Evolutionary conservation across 768 basidiomycete species (phyloP).

Genomic region (Psilocybe cyanescens): DNA sequence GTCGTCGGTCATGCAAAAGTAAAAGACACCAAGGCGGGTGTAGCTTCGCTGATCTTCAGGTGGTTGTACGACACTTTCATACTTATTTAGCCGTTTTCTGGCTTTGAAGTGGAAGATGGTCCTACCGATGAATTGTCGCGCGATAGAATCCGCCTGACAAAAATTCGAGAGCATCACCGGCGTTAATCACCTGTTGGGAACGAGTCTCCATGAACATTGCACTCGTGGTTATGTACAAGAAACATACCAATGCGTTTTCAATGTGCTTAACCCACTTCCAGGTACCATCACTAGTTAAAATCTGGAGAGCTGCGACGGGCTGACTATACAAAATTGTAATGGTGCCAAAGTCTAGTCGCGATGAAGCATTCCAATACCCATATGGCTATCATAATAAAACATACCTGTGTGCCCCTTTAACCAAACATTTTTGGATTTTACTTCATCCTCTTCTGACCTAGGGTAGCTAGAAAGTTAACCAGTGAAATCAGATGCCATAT

Average conservation of each 20-base stretch:
- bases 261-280: slow-evolving; percentile 66
- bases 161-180: slow-evolving; percentile 63
- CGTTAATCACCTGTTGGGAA: slow-evolving; percentile 54
- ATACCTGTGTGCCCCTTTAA: slow-evolving; percentile 63
- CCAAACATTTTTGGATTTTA: slow-evolving; percentile 57
- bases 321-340: slow-evolving; percentile 66
- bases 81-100: background rate
- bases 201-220: background rate
- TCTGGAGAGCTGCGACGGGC: slow-evolving; percentile 61
- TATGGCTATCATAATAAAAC: background rate
- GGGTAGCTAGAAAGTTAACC: slow-evolving; percentile 43
- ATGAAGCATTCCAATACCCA: background rate
- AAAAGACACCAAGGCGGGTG: slow-evolving; percentile 60
- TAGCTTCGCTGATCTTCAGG: slow-evolving; percentile 54
- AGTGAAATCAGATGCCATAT: background rate
- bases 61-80: slow-evolving; percentile 55
- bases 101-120: background rate
- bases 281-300: slow-evolving; percentile 50
- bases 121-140: slow-evolving; percentile 54
- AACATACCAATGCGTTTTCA: slow-evolving; percentile 55
- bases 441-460: slow-evolving; percentile 51
- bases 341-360: slow-evolving; percentile 49
- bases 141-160: slow-evolving; percentile 64
- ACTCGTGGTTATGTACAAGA: background rate
- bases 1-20: slow-evolving; percentile 59